These are phyloP conservation scores for Sporothrix protearum DNA, from an alignment of 2,329 filamentous ascomycete species.

Conservation along the genomic window DNA sequence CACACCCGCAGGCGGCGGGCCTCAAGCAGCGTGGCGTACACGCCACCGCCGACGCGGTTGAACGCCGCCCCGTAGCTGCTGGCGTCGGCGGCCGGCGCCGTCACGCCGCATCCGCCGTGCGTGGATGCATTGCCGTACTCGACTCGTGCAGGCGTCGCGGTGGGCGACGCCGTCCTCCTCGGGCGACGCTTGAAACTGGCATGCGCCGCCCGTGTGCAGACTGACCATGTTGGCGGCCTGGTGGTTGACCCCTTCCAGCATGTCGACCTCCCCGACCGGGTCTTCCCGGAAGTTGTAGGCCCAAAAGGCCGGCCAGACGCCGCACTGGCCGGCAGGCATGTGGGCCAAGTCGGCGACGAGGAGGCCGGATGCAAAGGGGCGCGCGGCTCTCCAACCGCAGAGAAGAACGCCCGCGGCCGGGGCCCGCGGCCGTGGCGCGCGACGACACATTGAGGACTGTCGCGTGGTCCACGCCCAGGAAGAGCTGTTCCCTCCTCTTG, in stretches of 20 bases:
- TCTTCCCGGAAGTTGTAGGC: conserved; percentile 43
- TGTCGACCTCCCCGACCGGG: conserved; percentile 50
- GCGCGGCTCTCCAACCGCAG: conserved; percentile 47
- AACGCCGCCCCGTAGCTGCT: not conserved
- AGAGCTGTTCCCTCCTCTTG: not conserved
- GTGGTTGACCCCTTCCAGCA: conserved; percentile 51
- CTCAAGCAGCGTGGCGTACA: conserved; percentile 37
- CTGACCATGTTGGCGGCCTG: conserved; percentile 45
- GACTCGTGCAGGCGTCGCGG: not conserved
- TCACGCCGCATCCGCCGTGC: not conserved
- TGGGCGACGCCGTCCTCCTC: not conserved
- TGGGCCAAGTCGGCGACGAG: conserved; percentile 48
- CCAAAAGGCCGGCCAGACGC: conserved; percentile 49
- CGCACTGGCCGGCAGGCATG: conserved; percentile 47
- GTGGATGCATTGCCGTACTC: conserved; percentile 39
- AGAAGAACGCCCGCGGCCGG: conserved; percentile 40
- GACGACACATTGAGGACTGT: not conserved
- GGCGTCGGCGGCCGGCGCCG: not conserved
- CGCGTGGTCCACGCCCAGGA: not conserved
- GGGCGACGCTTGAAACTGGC: not conserved
- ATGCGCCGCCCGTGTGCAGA: conserved; percentile 41
- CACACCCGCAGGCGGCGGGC: conserved; percentile 44
- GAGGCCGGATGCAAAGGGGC: conserved; percentile 45
- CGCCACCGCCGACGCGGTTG: not conserved
- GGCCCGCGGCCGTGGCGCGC: not conserved